These are phyloP conservation scores for Cairneyella variabilis DNA, from an alignment of 495 filamentous ascomycete genomes.

Conservation along the genomic window DNA sequence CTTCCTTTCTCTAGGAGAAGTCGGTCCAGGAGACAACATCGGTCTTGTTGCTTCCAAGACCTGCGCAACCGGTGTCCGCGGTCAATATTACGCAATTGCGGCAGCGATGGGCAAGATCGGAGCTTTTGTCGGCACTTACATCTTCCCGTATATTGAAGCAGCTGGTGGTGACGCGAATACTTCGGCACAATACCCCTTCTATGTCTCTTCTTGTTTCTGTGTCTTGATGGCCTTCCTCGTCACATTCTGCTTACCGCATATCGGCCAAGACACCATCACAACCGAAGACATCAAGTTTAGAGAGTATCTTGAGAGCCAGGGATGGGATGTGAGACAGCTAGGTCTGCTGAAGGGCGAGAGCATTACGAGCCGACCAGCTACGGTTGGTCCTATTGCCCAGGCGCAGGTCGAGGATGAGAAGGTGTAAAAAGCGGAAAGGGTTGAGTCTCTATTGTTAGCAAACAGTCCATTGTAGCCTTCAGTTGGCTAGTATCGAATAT, in stretches of 20 bases:
- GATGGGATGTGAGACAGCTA: conserved; percentile 68
- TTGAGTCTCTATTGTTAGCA: too few relatives aligned
- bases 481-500: too few relatives aligned
- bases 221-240: conserved; percentile 59
- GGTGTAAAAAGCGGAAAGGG: background rate
- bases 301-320: conserved; percentile 58
- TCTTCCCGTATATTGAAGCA: conserved; percentile 67
- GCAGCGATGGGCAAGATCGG: conserved; percentile 84
- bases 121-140: conserved; percentile 84
- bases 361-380: conserved; percentile 8
- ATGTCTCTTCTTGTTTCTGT: conserved; percentile 61
- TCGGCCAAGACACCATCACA: conserved; percentile 72
- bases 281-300: conserved; percentile 69
- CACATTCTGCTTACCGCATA: conserved; percentile 56
- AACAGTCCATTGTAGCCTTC: too few relatives aligned
- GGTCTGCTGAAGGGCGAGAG: conserved; percentile 37
- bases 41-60: conserved; percentile 84
- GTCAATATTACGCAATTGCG: conserved; percentile 88
- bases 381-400: background rate
- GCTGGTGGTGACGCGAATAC: conserved; percentile 54
- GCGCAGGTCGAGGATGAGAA: background rate
- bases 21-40: conserved; percentile 90
- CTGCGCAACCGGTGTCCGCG: conserved; percentile 78
- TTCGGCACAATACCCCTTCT: conserved; percentile 78
- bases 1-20: conserved; percentile 78